Percentiles rank a stretch among this genome's conserved stretches.
phyloP scores from a whole-genome alignment of 768 basidiomycete genomes.

The Collybiopsis confluens region DNA sequence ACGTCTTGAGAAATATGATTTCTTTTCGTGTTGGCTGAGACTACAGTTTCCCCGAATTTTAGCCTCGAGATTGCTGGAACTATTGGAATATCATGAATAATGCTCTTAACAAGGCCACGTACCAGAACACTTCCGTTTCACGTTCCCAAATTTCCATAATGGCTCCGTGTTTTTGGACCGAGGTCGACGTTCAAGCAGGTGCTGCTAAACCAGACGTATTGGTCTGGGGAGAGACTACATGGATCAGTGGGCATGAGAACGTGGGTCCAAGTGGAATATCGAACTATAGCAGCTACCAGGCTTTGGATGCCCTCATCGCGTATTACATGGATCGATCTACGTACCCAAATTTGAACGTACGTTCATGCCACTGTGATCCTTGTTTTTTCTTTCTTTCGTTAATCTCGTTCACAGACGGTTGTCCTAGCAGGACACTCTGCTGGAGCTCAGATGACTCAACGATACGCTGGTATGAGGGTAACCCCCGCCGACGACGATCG shows the following conservation, averaged over 20 bases:
- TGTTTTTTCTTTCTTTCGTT: too few species aligned
- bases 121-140: background rate
- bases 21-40: background rate
- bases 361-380: background rate
- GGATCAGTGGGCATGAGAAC: constrained; percentile 9
- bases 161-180: constrained; percentile 9
- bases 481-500: constrained; percentile 5
- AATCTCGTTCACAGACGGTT: background rate
- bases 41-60: background rate
- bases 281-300: constrained; percentile 4
- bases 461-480: constrained; percentile 6
- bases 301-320: constrained; percentile 5
- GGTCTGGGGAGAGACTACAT: constrained; percentile 4
- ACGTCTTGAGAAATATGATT: background rate
- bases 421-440: constrained; percentile 10
- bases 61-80: constrained; percentile 12
- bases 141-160: constrained; percentile 8
- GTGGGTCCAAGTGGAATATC: background rate
- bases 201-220: background rate
- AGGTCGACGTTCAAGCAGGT: constrained; percentile 5
- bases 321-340: constrained; percentile 7
- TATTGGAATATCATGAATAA: constrained; percentile 10
- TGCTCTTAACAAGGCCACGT: constrained; percentile 1
- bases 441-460: constrained; percentile 8
- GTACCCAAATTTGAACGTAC: constrained; percentile 3